Conservation (phyloP, 106 monocot species). For the Amphibolis antarctica region DNA sequence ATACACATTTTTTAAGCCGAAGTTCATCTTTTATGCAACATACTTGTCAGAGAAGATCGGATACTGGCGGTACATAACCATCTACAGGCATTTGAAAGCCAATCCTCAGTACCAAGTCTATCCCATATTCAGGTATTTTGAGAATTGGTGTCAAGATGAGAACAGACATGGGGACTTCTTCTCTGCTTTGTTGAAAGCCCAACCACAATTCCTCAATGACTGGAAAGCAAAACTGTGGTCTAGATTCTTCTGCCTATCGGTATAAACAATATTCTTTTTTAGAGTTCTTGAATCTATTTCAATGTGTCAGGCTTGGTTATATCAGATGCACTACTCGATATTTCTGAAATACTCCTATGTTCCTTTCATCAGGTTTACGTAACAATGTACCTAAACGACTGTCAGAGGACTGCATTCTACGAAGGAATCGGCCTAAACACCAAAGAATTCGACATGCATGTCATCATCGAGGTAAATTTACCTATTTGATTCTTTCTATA, state of each 20-base stretch:
- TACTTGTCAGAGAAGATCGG: slow-evolving; percentile 96
- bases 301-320: no score
- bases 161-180: slow-evolving; percentile 98
- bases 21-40: slow-evolving; percentile 97
- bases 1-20: slow-evolving; percentile 99
- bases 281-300: no score
- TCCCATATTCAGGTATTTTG: slow-evolving; percentile 99
- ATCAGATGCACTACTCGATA: no score
- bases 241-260: slow-evolving; percentile 97
- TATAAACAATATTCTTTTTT: slow-evolving; percentile 31
- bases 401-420: slow-evolving; percentile 80
- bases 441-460: slow-evolving; percentile 96
- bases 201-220: slow-evolving; percentile 96
- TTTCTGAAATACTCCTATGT: slow-evolving; percentile 5
- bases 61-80: slow-evolving; percentile 98
- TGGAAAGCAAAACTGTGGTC: slow-evolving; percentile 98
- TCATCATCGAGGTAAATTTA: slow-evolving; percentile 79
- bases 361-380: slow-evolving; percentile 62
- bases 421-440: slow-evolving; percentile 95
- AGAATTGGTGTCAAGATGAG: slow-evolving; percentile 99
- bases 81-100: slow-evolving; percentile 79
- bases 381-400: slow-evolving; percentile 96
- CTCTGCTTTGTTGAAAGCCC: slow-evolving; percentile 94
- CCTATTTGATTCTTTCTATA: background rate
- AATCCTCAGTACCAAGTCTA: slow-evolving; percentile 86